A percentile compares a stretch with the other conserved stretches of the same genome.
Conservation (phyloP, 345 rosid genomes). For the thale cress (Arabidopsis thaliana) region TAIR10.1 NC_003075.7:9946501-9947000, state of each 20-base stretch:
- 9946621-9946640: conserved; percentile 20
- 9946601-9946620: conserved; percentile 24
- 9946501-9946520: background rate
- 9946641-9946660: background rate
- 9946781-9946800: conserved; percentile 85
- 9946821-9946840: conserved; percentile 84
- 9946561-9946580: conserved; percentile 11
- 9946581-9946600: conserved; percentile 21
- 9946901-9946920: background rate
- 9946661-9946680: background rate
- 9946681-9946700: conserved; percentile 59
- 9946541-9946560: conserved; percentile 14
- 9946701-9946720: conserved; percentile 74
- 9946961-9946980: conserved; percentile 56
- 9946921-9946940: background rate
- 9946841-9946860: conserved; percentile 84
- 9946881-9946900: conserved; percentile 70
- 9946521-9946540: conserved; percentile 35
- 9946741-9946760: conserved; percentile 70
- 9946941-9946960: conserved; percentile 8
- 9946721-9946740: conserved; percentile 84
- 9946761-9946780: conserved; percentile 91
- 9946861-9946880: conserved; percentile 75
- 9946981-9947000: conserved; percentile 98
- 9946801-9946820: conserved; percentile 99